Evolutionary conservation across 768 basidiomycete species (phyloP).

Genomic region (Hygrocybe coccinea): DNA sequence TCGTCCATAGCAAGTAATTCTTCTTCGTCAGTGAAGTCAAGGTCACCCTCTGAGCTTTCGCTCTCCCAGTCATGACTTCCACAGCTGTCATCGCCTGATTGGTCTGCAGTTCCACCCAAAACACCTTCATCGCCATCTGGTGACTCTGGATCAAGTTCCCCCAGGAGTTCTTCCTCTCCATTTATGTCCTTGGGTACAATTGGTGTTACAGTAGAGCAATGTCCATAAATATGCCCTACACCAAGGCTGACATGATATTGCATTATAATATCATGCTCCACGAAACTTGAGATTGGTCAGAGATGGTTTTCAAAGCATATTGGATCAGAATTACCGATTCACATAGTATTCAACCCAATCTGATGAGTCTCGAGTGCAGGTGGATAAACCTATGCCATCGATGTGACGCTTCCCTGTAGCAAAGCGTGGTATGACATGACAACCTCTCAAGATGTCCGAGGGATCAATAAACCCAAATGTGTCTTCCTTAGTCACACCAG

Average conservation of each 20-base stretch:
- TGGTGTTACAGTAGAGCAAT: not conserved
- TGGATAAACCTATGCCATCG: slow-evolving; percentile 14
- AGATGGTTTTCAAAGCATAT: not conserved
- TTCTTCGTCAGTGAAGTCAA: too few relatives aligned
- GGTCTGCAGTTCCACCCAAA: too few relatives aligned
- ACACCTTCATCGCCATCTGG: too few relatives aligned
- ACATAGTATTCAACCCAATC: slow-evolving; percentile 33
- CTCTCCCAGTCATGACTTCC: too few relatives aligned
- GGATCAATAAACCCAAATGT: slow-evolving; percentile 37
- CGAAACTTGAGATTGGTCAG: slow-evolving; percentile 26
- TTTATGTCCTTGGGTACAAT: too few relatives aligned
- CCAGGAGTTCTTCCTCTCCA: too few relatives aligned
- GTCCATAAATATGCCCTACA: slow-evolving; percentile 22
- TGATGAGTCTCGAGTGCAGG: slow-evolving; percentile 6
- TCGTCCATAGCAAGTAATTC: too few relatives aligned
- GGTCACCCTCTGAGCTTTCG: too few relatives aligned
- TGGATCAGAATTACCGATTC: slow-evolving; percentile 26
- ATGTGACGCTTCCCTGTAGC: slow-evolving; percentile 18
- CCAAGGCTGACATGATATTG: slow-evolving; percentile 23
- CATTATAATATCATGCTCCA: slow-evolving; percentile 37
- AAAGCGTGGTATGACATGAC: slow-evolving; percentile 33
- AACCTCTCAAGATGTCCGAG: slow-evolving; percentile 25
- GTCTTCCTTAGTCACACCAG: slow-evolving; percentile 15
- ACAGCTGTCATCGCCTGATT: too few relatives aligned
- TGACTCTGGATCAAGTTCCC: too few relatives aligned